Base-by-base conservation (phyloP, 1,284 basidiomycete genomes). In the Singerocomus inundabilis region DNA sequence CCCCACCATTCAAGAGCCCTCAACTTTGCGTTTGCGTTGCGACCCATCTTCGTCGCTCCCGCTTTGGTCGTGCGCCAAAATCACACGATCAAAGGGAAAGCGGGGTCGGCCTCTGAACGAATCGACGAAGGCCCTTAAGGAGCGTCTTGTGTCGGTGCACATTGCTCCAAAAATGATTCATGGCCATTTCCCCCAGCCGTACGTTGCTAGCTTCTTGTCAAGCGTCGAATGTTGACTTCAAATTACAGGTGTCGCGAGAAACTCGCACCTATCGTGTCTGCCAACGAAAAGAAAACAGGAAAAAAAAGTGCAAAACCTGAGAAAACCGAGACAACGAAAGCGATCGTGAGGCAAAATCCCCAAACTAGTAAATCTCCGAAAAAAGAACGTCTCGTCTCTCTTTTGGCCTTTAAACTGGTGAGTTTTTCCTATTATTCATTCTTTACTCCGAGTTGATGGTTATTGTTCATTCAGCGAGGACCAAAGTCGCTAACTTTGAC, bases 61-160 rank as follows among this genome's bases (percentile, higher is more conserved):
- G 15, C 44, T 56, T 24, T 45, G 54, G 42, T 42, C 45, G 3
- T 57, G 56, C 16, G 37, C 55, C 42, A 57, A 52, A 35, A 58
- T 52, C 21, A 45, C 48, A 28, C 31, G 42, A 28, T n/a, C n/a
- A n/a, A 41, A n/a, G 13, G 30, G 10, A 33, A 56, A 56, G 44
- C 39, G 16, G 12, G 35, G 44, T 29, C 47, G 46, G 6, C n/a
- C 32, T 12, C n/a, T 16, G n/a, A 25, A n/a, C 9, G 44, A 31
- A 32, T 42, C 44, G n/a, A 55, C 18, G 2, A 58, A 37, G 37
- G 29, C 29, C 31, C 44, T 56, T 13, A 46, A 46, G 37, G 39
- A 36, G 29, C 47, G 44, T 18, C 44, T 56, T 33, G 35, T 43
- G 16, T 41, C 47, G 8, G 36, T 52, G 30, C 11, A 2, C 18